phyloP scores from a whole-genome alignment of 2,329 filamentous ascomycete genomes.

The Sclerotinia glacialis region DNA sequence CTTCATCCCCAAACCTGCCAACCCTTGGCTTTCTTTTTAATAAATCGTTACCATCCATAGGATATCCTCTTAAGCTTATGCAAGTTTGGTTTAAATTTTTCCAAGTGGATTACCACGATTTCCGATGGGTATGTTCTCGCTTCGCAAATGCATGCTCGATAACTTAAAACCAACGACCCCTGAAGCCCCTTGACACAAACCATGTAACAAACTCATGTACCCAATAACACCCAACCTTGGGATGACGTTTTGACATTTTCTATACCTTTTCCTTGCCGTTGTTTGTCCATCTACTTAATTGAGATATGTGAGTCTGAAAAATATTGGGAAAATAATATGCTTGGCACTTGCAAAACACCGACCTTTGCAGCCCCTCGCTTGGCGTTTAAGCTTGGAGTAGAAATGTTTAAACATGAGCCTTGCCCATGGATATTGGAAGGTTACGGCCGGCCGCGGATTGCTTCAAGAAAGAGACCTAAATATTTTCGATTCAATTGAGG shows the following conservation, averaged over 20 bases:
- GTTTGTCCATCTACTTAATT: background rate
- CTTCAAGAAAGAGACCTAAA: slow-evolving; percentile 5
- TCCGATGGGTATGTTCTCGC: background rate
- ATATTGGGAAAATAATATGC: slow-evolving; percentile 10
- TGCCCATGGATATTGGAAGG: background rate
- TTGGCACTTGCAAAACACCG: slow-evolving; percentile 8
- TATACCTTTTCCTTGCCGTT: background rate
- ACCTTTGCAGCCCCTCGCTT: background rate
- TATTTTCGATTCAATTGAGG: slow-evolving; percentile 1
- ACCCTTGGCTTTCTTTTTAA: background rate
- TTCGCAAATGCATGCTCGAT: slow-evolving; percentile 4
- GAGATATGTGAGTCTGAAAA: slow-evolving; percentile 1
- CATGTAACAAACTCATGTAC: slow-evolving; percentile 6
- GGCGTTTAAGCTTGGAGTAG: background rate
- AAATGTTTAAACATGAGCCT: slow-evolving; percentile 3
- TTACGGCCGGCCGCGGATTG: slow-evolving; percentile 18
- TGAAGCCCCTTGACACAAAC: slow-evolving; percentile 19
- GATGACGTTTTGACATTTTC: slow-evolving; percentile 9
- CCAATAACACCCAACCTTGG: background rate
- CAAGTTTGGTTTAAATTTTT: background rate
- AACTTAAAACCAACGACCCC: slow-evolving; percentile 21
- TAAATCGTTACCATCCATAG: background rate
- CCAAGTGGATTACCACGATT: background rate
- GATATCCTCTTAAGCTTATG: background rate
- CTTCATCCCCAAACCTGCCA: slow-evolving; percentile 9